Percentiles rank a stretch among this genome's conserved stretches.
These are phyloP conservation scores for Noccaea bulbosa DNA, from an alignment of 345 rosid genomes.

Conservation along the genomic window DNA sequence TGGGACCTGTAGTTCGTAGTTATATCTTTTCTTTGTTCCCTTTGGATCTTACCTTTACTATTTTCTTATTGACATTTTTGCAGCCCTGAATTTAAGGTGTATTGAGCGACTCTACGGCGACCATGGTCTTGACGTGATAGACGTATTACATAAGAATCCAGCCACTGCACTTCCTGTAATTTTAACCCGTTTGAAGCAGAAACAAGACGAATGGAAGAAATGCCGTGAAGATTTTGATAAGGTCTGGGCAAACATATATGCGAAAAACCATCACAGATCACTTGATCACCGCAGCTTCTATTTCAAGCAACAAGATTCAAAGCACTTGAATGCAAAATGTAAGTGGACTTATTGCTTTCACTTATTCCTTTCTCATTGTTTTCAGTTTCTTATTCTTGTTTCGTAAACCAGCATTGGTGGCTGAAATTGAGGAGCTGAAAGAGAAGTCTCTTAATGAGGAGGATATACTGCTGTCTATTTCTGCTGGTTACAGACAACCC, in stretches of 20 bases:
- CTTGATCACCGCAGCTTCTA: conserved; percentile 99
- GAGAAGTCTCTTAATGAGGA: conserved; percentile 81
- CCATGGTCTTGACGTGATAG: conserved; percentile 93
- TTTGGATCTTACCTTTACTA: conserved; percentile 22
- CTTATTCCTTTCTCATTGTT: conserved; percentile 21
- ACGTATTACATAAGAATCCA: conserved; percentile 82
- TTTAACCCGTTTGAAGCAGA: conserved; percentile 86
- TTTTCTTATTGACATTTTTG: conserved; percentile 33
- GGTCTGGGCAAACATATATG: conserved; percentile 94
- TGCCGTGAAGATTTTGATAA: conserved; percentile 92
- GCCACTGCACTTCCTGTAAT: conserved; percentile 76
- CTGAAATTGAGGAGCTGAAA: conserved; percentile 88
- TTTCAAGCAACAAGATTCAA: conserved; percentile 97
- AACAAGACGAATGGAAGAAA: conserved; percentile 94
- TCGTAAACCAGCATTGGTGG: conserved; percentile 65
- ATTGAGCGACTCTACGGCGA: conserved; percentile 96
- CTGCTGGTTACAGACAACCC: conserved; percentile 81
- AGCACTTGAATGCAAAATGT: conserved; percentile 93
- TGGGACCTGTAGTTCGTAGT: conserved; percentile 17
- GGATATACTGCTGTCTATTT: conserved; percentile 65
- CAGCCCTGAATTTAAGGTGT: conserved; percentile 90
- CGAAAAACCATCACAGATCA: conserved; percentile 90
- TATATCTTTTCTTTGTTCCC: conserved; percentile 24
- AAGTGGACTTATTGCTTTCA: conserved; percentile 46
- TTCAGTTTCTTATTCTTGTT: conserved; percentile 28